These are phyloP conservation scores for Gnaphalium uliginosum DNA, from an alignment of 129 eudicot species.

Conservation along the genomic window DNA sequence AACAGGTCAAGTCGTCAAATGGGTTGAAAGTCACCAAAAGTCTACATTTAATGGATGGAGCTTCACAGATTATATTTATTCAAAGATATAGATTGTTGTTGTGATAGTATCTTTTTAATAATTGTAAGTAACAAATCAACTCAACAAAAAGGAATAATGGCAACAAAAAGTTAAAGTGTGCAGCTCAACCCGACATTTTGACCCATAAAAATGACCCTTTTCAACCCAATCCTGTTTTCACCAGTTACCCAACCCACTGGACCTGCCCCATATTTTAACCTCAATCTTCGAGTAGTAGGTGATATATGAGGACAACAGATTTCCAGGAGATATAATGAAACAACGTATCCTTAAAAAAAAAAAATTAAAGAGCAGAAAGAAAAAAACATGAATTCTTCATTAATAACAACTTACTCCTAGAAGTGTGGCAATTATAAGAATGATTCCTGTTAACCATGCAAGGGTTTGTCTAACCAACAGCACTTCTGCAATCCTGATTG, in stretches of 20 bases:
- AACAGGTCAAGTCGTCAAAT: neutral
- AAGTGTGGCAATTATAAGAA: constrained; percentile 64
- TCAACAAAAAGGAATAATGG: too few species aligned
- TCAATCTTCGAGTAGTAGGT: neutral
- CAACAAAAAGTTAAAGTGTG: neutral
- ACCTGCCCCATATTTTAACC: neutral
- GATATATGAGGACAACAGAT: neutral
- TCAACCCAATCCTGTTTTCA: neutral
- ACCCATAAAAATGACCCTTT: neutral
- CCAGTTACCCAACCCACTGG: neutral
- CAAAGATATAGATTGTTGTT: too few species aligned
- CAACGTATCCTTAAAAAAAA: neutral
- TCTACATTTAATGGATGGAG: neutral
- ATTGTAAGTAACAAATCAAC: neutral
- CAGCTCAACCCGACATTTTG: neutral
- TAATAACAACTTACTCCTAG: constrained; percentile 55
- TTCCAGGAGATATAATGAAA: neutral
- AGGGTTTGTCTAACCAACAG: constrained; percentile 57
- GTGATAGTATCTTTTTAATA: neutral
- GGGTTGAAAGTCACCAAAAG: neutral
- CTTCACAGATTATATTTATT: neutral
- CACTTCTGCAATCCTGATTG: constrained; percentile 41
- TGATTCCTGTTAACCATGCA: constrained; percentile 80
- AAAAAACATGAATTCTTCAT: neutral
- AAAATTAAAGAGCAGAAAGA: neutral